These are phyloP conservation scores for Xylaria palmicola DNA, from an alignment of 495 filamentous ascomycete genomes.

Conservation along the genomic window DNA sequence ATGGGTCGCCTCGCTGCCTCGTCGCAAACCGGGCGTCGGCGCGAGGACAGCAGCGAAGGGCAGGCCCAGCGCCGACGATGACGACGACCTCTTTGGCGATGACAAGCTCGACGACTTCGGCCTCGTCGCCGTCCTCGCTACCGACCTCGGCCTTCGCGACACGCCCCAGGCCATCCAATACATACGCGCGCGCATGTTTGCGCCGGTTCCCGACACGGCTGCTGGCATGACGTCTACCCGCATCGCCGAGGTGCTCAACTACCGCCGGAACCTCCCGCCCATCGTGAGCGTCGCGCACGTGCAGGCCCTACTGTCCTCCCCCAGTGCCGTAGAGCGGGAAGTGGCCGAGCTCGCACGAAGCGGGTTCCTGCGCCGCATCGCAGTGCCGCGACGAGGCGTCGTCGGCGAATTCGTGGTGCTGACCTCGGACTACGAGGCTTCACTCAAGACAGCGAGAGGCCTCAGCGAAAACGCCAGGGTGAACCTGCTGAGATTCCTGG, in stretches of 20 bases:
- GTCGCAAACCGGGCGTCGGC: conserved; percentile 52
- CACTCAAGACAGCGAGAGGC: conserved; percentile 45
- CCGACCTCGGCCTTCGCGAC: conserved; percentile 57
- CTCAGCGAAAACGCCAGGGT: conserved; percentile 55
- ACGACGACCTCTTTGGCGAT: conserved; percentile 43
- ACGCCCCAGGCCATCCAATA: conserved; percentile 64
- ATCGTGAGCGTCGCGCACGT: conserved; percentile 71
- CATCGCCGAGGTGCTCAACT: conserved; percentile 69
- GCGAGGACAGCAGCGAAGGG: conserved; percentile 32
- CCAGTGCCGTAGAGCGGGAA: conserved; percentile 72
- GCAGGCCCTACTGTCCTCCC: conserved; percentile 61
- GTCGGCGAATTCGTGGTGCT: conserved; percentile 73
- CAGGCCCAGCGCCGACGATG: conserved; percentile 27
- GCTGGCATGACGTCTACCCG: conserved; percentile 73
- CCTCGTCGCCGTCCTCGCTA: conserved; percentile 49
- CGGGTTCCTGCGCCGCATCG: conserved; percentile 63
- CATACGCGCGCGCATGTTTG: conserved; percentile 65
- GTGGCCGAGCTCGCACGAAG: conserved; percentile 60
- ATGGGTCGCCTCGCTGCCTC: conserved; percentile 45
- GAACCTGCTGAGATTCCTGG: conserved; percentile 57
- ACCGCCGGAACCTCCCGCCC: conserved; percentile 63
- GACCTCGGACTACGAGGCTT: conserved; percentile 57
- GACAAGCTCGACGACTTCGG: conserved; percentile 59
- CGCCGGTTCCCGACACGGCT: conserved; percentile 57
- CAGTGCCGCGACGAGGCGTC: conserved; percentile 63